Base-by-base conservation (phyloP, 768 basidiomycete genomes). In the Russula abietina region DNA sequence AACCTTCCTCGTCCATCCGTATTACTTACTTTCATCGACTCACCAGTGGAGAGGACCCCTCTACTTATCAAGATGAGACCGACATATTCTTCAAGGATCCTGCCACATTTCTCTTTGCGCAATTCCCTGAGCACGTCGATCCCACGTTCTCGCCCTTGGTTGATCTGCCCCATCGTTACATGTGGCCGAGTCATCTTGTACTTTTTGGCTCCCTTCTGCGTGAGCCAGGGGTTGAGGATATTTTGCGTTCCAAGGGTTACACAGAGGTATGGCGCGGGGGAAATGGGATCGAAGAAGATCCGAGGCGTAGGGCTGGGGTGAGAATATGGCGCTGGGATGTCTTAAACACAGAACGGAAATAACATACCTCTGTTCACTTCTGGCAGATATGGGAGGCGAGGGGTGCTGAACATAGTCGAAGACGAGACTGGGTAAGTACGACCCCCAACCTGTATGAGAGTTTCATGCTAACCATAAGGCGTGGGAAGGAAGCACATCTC, bases 141-240 rank as follows among this genome's bases (percentile, higher is more conserved):
- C 69, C 78, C 0, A 61, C 73, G 0, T 94, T 91, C 69, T 90
- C 90, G 0, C 76, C 78, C 7, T 90, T 88, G 0, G 22, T 36
- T 10, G 67, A 74, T 33, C 70, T 70, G 0, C 91, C 90, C 85
- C 70, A 58, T 58, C 58, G 32, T 33, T 89, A 94, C 64, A 76
- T 83, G 63, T 94, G 91, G 90, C 93, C 96, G 0, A 81, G 79
- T 49, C 84, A 93, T 72, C 69, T 98, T 17, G 82, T 93, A 3
- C 76, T 94, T 57, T 98, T 98, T 70, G 92, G 91, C 5, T 80
- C 80, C n/a, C 75, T 98, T 50, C 76, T 96, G 48, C 73, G 77
- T 6, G 74, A 81, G 55, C 73, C 77, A 10, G 82, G 79, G 2
- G 77, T 92, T 1, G 69, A 72, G 50, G 66, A 72, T 2, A 26